phyloP scores from a whole-genome alignment of 495 filamentous ascomycete genomes.

The Entonaema liquescens region DNA sequence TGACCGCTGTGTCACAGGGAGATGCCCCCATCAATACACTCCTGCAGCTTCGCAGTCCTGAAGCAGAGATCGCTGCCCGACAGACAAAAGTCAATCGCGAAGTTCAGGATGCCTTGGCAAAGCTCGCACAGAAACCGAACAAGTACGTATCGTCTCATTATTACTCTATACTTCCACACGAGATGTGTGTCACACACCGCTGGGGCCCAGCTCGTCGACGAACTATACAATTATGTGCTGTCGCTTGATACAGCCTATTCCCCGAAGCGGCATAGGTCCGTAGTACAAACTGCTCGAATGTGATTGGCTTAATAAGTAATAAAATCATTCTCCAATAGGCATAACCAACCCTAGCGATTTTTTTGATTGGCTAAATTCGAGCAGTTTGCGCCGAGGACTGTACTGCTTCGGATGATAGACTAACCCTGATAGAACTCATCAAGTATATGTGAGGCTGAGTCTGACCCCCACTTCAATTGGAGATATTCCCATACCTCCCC shows the following conservation, averaged over 20 bases:
- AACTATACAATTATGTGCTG: not conserved
- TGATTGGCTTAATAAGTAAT: not conserved
- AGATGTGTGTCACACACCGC: not conserved
- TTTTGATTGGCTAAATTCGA: not conserved
- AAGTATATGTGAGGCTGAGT: not conserved
- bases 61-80: not conserved
- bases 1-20: not conserved
- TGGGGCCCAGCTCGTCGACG: not conserved
- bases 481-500: not conserved
- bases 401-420: not conserved
- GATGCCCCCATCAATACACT: conserved; percentile 17
- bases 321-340: not conserved
- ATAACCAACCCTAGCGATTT: not conserved
- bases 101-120: conserved; percentile 6
- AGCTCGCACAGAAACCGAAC: not conserved
- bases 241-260: not conserved
- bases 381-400: not conserved
- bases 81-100: conserved; percentile 4
- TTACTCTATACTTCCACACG: not conserved
- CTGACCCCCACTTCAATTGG: not conserved
- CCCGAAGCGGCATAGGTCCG: not conserved
- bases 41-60: not conserved
- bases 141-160: conserved; percentile 14
- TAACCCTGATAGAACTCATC: not conserved
- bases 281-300: not conserved